A percentile compares a stretch with the other conserved stretches of the same genome.
These are phyloP conservation scores for Suillus fuscotomentosus DNA, from an alignment of 768 basidiomycete species.

Conservation along the genomic window DNA sequence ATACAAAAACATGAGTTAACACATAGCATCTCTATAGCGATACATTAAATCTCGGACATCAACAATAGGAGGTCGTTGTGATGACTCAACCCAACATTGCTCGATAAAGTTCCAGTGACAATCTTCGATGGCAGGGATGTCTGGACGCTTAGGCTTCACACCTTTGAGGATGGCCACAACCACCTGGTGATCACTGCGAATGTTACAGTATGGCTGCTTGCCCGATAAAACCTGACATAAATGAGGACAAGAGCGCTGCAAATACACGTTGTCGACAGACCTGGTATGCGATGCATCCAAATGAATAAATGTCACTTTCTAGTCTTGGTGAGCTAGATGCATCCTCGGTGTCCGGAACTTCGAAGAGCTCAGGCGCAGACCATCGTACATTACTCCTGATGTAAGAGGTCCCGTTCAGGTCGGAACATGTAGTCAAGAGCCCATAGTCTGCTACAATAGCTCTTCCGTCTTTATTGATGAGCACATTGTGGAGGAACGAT, in stretches of 20 bases:
- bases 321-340: not conserved
- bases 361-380: constrained; percentile 31
- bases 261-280: not conserved
- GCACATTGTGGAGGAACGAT: no score
- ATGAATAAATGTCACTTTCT: not conserved
- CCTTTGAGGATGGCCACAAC: constrained; percentile 12
- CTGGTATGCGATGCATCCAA: not conserved
- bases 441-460: not conserved
- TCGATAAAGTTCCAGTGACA: constrained; percentile 41
- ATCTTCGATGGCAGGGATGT: constrained; percentile 36
- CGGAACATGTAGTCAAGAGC: not conserved
- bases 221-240: not conserved
- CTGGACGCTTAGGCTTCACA: constrained; percentile 16
- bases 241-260: not conserved
- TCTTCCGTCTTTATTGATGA: not conserved
- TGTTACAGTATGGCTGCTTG: not conserved
- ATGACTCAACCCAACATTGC: constrained; percentile 32
- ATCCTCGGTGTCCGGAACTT: constrained; percentile 10
- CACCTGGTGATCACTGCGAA: constrained; percentile 3
- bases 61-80: not conserved
- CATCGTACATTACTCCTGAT: constrained; percentile 28
- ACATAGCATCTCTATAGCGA: not conserved
- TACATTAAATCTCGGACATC: not conserved
- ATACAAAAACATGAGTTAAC: not conserved
- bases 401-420: not conserved